Percentiles rank a stretch among this genome's conserved stretches.
phyloP scores from a whole-genome alignment of 768 basidiomycete genomes.

The Tricholoma matsutake region DNA sequence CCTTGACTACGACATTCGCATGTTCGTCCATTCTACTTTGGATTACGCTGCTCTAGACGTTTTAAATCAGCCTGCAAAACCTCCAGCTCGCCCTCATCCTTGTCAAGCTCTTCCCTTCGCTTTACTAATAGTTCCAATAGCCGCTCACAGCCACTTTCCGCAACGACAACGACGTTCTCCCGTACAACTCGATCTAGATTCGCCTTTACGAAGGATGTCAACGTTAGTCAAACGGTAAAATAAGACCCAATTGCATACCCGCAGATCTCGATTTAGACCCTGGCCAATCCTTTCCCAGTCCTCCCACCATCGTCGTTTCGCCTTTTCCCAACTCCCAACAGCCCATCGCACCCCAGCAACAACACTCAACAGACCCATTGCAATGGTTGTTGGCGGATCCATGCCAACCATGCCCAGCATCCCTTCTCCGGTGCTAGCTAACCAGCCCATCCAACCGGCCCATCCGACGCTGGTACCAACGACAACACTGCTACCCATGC shows the following conservation, averaged over 20 bases:
- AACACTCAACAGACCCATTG: constrained; percentile 52
- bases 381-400: constrained; percentile 57
- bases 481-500: constrained; percentile 45
- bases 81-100: constrained; percentile 41
- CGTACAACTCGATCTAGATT: constrained; percentile 45
- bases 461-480: constrained; percentile 55
- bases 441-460: constrained; percentile 54
- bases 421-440: constrained; percentile 41
- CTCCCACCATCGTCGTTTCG: constrained; percentile 63
- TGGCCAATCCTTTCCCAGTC: constrained; percentile 62
- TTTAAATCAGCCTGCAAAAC: constrained; percentile 36
- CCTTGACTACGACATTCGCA: not conserved
- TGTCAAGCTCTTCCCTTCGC: constrained; percentile 43
- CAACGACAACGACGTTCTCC: constrained; percentile 50
- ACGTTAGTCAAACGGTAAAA: not conserved
- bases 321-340: constrained; percentile 64
- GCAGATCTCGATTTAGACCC: constrained; percentile 62
- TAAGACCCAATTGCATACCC: constrained; percentile 36
- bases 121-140: constrained; percentile 39
- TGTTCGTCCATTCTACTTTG: constrained; percentile 2
- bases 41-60: constrained; percentile 9
- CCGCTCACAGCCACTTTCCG: constrained; percentile 46
- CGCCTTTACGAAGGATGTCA: constrained; percentile 29
- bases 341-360: constrained; percentile 57
- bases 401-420: constrained; percentile 37